These are phyloP conservation scores for Arthrobotrys pseudoclavata DNA, from an alignment of 2,329 filamentous ascomycete species.

Conservation along the genomic window DNA sequence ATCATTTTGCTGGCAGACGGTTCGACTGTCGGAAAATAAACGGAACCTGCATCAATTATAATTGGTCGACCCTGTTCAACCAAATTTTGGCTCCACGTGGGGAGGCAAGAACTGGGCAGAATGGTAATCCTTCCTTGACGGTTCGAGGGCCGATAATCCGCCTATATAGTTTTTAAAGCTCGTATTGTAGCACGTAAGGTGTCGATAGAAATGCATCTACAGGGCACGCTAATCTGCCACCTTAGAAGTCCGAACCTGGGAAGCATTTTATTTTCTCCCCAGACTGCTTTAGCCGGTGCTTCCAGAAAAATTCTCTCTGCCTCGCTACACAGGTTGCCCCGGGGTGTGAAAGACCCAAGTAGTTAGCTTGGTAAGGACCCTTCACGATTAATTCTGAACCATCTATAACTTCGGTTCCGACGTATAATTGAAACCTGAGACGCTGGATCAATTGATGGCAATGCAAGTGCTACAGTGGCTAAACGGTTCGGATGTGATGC, in stretches of 20 bases:
- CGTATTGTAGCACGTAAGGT: constrained; percentile 49
- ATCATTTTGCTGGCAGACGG: constrained; percentile 31
- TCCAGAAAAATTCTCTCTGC: constrained; percentile 52
- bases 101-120: constrained; percentile 10
- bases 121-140: constrained; percentile 21
- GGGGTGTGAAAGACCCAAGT: constrained; percentile 5
- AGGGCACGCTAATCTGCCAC: constrained; percentile 50
- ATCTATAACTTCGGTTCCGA: constrained; percentile 10
- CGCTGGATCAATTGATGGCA: constrained; percentile 13
- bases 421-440: constrained; percentile 17
- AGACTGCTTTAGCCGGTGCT: constrained; percentile 45
- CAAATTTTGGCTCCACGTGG: constrained; percentile 43
- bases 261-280: constrained; percentile 52
- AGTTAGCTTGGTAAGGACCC: constrained; percentile 4
- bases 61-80: constrained; percentile 47
- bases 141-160: constrained; percentile 54
- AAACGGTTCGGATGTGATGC: constrained; percentile 49
- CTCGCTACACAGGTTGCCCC: constrained; percentile 24
- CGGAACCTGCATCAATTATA: constrained; percentile 54
- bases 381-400: constrained; percentile 16
- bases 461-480: constrained; percentile 32
- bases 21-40: constrained; percentile 54
- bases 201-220: constrained; percentile 43
- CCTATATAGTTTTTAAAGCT: constrained; percentile 13
- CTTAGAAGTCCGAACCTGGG: constrained; percentile 49